Base-by-base conservation (phyloP, 805 yeast species). In the Candida maltosa region DNA sequence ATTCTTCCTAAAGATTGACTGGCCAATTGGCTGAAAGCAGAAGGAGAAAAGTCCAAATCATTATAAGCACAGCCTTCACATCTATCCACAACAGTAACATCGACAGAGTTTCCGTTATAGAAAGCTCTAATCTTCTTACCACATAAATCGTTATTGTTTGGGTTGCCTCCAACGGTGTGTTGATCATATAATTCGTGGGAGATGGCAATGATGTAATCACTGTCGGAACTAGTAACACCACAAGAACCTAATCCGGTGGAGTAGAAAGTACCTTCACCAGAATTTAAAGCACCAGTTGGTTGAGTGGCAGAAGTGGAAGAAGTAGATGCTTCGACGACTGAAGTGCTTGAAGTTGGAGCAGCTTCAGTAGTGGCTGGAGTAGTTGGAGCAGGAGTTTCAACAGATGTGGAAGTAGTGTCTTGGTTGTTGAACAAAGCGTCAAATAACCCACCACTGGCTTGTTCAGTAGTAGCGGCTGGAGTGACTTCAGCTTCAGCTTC, bases 1-100 rank as follows among this genome's bases (percentile, higher is more conserved):
- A 79, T 68, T 42, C 79, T 70, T 29, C 84, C 85, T 46, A 65
- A 70, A 34, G 53, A 60, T 52, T 60, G 54, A 47, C 69, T 74
- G 11, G 81, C 83, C 41, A 78, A 57, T 42, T 60, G 48, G 25
- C 57, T 35, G 51, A 79, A 78, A 4, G 84, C 84, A 38, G 73
- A 50, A 6, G 83, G 83, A n/a, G 82, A 73, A 38, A 79, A 64
- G 47, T 78, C 84, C 40, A 78, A 69, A 47, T 69, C 75, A 39
- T 73, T 53, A 33, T 56, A 49, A 17, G 54, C 43, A 49, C 84
- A 79, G 16, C 75, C 80, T 35, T 62, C 73, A 58, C 84, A 79
- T 43, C 70, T 59, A 56, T 78, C 84, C 26, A 66, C 73, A 32
- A 78, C 78, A 16, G 72, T 70, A 32, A 78, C 84, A 29, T 62